Evolutionary conservation across 2,329 filamentous ascomycete species (phyloP).

Genomic region (Thermothelomyces thermophilus): DNA sequence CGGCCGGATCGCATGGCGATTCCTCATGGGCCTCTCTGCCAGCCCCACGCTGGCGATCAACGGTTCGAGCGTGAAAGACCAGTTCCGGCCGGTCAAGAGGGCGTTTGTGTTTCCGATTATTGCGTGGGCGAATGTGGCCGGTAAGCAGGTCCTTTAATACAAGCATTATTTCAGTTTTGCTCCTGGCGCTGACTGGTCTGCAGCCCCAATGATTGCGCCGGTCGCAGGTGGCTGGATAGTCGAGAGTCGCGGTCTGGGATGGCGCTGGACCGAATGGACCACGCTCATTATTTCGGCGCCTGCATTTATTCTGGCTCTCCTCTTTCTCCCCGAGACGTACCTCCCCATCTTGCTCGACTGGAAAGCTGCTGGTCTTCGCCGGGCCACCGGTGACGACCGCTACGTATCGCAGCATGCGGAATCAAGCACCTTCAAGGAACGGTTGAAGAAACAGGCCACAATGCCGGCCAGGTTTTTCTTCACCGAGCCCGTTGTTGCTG

Average conservation of each 20-base stretch:
- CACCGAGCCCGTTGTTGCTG: constrained; percentile 41
- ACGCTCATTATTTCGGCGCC: constrained; percentile 33
- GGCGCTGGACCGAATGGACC: constrained; percentile 43
- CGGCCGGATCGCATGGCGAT: constrained; percentile 42
- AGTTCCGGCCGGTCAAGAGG: constrained; percentile 41
- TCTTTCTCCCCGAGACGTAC: constrained; percentile 46
- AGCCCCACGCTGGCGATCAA: constrained; percentile 33
- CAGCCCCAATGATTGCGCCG: constrained; percentile 36
- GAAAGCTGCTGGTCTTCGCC: constrained; percentile 37
- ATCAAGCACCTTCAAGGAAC: constrained; percentile 31
- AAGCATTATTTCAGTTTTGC: neutral
- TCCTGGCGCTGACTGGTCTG: too few relatives aligned
- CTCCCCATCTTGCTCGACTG: constrained; percentile 38
- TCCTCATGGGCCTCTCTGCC: constrained; percentile 41
- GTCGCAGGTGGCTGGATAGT: constrained; percentile 41
- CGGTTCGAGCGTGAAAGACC: constrained; percentile 40
- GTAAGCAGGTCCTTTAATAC: too few relatives aligned
- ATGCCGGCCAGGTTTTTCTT: constrained; percentile 38
- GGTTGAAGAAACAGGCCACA: constrained; percentile 32
- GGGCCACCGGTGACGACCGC: constrained; percentile 37
- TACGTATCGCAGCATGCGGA: constrained; percentile 42
- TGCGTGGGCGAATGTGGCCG: constrained; percentile 37
- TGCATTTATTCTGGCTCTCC: constrained; percentile 30
- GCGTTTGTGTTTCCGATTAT: constrained; percentile 45
- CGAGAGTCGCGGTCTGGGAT: constrained; percentile 34